phyloP scores from a whole-genome alignment of 306 rosid genomes.

The Sicyos baderoa region DNA sequence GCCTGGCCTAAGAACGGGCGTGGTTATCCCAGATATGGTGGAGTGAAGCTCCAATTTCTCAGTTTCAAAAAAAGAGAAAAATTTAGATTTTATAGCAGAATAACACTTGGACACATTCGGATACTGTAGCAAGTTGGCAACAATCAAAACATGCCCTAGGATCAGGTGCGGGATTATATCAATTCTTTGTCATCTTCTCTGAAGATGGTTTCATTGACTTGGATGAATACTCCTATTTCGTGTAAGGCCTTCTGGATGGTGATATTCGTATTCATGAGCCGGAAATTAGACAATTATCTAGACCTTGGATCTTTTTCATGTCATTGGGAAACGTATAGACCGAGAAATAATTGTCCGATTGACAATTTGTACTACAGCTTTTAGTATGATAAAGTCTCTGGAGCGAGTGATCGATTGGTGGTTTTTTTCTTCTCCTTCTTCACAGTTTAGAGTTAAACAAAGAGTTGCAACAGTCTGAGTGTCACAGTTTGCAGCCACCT shows the following conservation, averaged over 20 bases:
- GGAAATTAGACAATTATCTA: not conserved
- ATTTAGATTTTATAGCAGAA: not conserved
- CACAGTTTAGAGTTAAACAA: not conserved
- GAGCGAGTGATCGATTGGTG: not conserved
- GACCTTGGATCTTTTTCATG: not conserved
- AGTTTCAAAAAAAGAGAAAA: not conserved
- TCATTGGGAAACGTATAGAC: not conserved
- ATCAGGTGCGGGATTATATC: not conserved
- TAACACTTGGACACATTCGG: not conserved
- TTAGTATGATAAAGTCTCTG: not conserved
- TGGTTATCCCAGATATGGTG: no score
- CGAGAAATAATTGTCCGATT: not conserved
- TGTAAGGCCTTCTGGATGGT: not conserved
- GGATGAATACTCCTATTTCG: not conserved
- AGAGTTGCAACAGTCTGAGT: slow-evolving; percentile 3
- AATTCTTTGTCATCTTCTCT: not conserved
- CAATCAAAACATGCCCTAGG: not conserved
- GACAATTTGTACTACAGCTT: not conserved
- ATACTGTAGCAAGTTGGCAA: not conserved
- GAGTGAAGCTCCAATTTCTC: no score
- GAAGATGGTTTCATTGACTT: not conserved
- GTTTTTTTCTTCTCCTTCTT: not conserved
- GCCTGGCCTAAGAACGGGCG: no score
- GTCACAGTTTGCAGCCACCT: not conserved
- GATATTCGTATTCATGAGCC: not conserved